These are phyloP conservation scores for Dichotomocladium elegans DNA, from an alignment of 371 early-diverging fungal genomes.

Conservation along the genomic window DNA sequence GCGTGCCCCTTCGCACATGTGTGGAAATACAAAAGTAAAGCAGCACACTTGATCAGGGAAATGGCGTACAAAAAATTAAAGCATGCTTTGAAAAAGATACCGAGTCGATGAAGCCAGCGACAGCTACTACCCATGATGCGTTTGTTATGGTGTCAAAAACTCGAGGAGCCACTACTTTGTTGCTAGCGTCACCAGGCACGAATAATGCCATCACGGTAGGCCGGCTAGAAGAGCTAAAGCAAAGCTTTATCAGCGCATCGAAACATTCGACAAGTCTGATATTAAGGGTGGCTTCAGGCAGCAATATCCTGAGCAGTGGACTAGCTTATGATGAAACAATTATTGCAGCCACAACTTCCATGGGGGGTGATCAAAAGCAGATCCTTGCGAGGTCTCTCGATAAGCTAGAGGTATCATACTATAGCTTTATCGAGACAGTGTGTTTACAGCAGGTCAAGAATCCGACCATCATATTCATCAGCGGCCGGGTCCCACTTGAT, in stretches of 20 bases:
- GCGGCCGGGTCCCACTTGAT: conserved; percentile 41
- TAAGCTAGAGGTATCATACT: conserved; percentile 14
- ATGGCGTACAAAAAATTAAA: too few species aligned
- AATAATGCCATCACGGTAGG: conserved; percentile 21
- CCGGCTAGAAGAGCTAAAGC: conserved; percentile 17
- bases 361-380: conserved; percentile 3
- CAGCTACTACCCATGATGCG: too few species aligned
- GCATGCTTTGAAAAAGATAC: too few species aligned
- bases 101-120: too few species aligned
- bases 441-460: conserved; percentile 18
- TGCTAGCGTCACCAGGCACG: conserved; percentile 28
- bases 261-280: too few species aligned
- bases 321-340: conserved; percentile 30
- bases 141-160: too few species aligned
- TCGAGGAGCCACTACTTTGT: conserved; percentile 20
- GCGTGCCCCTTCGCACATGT: conserved; percentile 60
- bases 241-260: too few species aligned
- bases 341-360: background rate
- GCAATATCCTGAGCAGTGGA: conserved; percentile 23
- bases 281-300: too few species aligned
- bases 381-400: conserved; percentile 2
- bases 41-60: too few species aligned
- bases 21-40: conserved; percentile 49
- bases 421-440: conserved; percentile 5
- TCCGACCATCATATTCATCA: conserved; percentile 30